Base-by-base conservation (phyloP, 1,284 basidiomycete genomes). In the Rhodotorula sp. region DNA sequence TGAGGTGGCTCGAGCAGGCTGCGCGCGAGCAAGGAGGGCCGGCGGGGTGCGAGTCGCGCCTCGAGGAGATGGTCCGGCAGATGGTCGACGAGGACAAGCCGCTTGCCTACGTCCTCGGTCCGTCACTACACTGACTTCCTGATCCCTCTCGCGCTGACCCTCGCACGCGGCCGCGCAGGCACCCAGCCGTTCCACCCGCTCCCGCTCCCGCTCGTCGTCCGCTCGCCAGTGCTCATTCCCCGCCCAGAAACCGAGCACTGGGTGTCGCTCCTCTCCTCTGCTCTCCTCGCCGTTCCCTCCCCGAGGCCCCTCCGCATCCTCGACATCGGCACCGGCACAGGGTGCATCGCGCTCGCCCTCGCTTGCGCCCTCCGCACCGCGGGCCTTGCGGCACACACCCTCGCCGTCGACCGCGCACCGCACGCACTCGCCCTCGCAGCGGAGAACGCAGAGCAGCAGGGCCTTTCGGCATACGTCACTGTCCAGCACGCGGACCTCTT, bases 231-330 rank as follows among this genome's bases (percentile, higher is more conserved):
- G 10, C 87, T 97, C 71, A 97, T 97, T 58, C 94, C 94, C 6
- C 89, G 94, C 13, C 90, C 93, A 55, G 94, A 97, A 81, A 97
- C 94, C 1, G 94, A 96, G 77, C 83, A 92, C 80, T 91, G 90
- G 91, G 66, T 78, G 56, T 29, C 70, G 77, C 61, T 78, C 67
- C 62, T 78, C 71, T 59, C 70, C 41, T 39, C 69, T 77, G 61
- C 48, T 66, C 39, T 27, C 60, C 53, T 60, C 56, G 36, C 54
- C 2, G 12, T 60, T 8, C 41, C 27, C 32, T 91, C 56, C 84
- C 88, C 81, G 84, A 27, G 46, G 27, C 29, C 50, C 72, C 74
- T 79, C 58, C 69, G 75, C 27, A 81, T 94, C 34, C 85, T 96
- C 39, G 94, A 97, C 82, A 86, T 97, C 55, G 94, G 94, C 79